A percentile compares a stretch with the other conserved stretches of the same genome.
These are phyloP conservation scores for Neonectria magnoliae DNA, from an alignment of 2,329 filamentous ascomycete genomes.

Conservation along the genomic window DNA sequence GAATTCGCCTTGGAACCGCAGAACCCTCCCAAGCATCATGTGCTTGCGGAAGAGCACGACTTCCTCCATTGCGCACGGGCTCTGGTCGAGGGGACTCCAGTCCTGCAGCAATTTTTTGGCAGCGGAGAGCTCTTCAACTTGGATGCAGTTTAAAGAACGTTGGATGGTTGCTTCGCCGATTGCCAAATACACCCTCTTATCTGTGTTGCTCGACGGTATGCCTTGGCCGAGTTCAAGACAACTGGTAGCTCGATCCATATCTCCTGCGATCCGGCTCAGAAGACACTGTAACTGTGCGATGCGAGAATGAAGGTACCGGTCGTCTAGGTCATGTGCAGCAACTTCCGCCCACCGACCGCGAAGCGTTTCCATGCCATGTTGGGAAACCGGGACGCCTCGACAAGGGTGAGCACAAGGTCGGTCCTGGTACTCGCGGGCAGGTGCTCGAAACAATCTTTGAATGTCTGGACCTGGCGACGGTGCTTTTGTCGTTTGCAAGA, in stretches of 20 bases:
- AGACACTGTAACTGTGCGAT: conserved; percentile 33
- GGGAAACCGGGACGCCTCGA: conserved; percentile 37
- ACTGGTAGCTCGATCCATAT: conserved; percentile 29
- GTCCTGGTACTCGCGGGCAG: conserved; percentile 20
- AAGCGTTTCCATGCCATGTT: conserved; percentile 37
- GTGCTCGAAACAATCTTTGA: too few relatives aligned
- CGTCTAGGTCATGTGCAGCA: conserved; percentile 29
- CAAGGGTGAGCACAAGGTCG: conserved; percentile 36
- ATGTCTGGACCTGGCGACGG: too few relatives aligned
- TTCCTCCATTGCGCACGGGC: conserved; percentile 27
- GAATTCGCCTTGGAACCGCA: conserved; percentile 33
- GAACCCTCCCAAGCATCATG: conserved; percentile 33
- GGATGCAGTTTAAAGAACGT: conserved; percentile 31
- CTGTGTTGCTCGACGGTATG: background rate
- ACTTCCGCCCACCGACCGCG: conserved; percentile 31
- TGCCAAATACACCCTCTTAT: conserved; percentile 29
- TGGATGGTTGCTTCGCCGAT: conserved; percentile 31
- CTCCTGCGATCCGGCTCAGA: conserved; percentile 22
- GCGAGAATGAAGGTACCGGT: conserved; percentile 31
- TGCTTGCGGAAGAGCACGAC: conserved; percentile 32
- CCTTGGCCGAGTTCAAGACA: conserved; percentile 26
- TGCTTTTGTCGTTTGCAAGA: too few relatives aligned
- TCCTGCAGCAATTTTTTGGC: conserved; percentile 29
- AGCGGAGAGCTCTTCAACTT: conserved; percentile 30
- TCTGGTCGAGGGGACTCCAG: conserved; percentile 24